Evolutionary conservation across 2,329 filamentous ascomycete species (phyloP).

Genomic region (Apiospora pterosperma): DNA sequence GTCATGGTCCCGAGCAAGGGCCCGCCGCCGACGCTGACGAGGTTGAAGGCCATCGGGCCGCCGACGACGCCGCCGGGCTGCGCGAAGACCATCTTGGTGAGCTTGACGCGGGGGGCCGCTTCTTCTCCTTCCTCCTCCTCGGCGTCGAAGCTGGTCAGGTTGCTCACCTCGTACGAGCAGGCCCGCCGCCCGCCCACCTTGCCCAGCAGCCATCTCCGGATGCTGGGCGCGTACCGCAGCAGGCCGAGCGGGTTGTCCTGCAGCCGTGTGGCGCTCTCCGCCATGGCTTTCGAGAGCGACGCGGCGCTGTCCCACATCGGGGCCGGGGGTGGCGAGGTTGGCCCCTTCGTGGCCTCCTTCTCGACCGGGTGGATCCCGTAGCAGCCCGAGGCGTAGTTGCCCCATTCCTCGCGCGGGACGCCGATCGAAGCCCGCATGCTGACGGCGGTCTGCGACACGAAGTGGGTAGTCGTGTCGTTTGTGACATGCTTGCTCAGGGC

Average conservation of each 20-base stretch:
- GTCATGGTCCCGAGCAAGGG: constrained; percentile 33
- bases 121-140: background rate
- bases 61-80: constrained; percentile 38
- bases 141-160: constrained; percentile 35
- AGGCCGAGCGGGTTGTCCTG: constrained; percentile 34
- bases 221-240: constrained; percentile 35
- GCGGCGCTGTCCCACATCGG: constrained; percentile 32
- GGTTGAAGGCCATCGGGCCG: constrained; percentile 35
- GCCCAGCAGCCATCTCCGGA: constrained; percentile 34
- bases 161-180: constrained; percentile 42
- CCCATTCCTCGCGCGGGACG: constrained; percentile 30
- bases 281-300: constrained; percentile 27
- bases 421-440: constrained; percentile 35
- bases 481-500: constrained; percentile 30
- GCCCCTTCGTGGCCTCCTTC: background rate
- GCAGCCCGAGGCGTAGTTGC: constrained; percentile 28
- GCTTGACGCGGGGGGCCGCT: constrained; percentile 1
- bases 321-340: constrained; percentile 7
- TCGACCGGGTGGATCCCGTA: constrained; percentile 20
- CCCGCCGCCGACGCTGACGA: constrained; percentile 36
- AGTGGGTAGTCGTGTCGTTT: constrained; percentile 21
- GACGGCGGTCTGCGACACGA: constrained; percentile 35
- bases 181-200: constrained; percentile 36
- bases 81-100: constrained; percentile 38
- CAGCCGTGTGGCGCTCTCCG: constrained; percentile 21